Evolutionary conservation across 2,329 filamentous ascomycete species (phyloP), one percentile per base, ranked within the genome.

Genomic region (Orbilia blumenaviensis): DNA sequence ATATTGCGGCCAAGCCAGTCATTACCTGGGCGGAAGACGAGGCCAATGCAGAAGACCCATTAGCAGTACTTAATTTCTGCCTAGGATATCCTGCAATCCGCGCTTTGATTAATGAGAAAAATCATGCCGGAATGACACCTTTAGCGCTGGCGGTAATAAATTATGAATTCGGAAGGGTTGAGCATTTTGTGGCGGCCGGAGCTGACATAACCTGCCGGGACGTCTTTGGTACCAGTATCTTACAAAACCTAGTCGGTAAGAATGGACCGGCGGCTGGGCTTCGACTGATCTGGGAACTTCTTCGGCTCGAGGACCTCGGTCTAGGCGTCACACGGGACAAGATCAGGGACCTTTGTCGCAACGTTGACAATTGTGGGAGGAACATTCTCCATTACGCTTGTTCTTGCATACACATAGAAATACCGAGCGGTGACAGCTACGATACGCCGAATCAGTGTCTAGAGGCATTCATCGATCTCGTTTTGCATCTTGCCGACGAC

Each of bases 331-430:
- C 27, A 9, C 32, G 18, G 32, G 34, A 60, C 14, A 42, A 25
- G 6, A 32, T 38, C 6, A 42, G 21, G n/a, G n/a, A 42, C 10
- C 10, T 38, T 8, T 23, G n/a, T 21, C 14, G 16, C 10, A 36
- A 60, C 21, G 12, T n/a, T n/a, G 44, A 48, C 21, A 14, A 27
- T 27, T 60, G 18, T 12, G 54, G 54, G 16, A 60, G 54, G 21
- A 60, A 60, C 36, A 41, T 60, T 42, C 21, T 60, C 1, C 54
- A 60, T 27, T 41, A 60, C 54, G 29, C 29, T 36, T 58, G 52
- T 21, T 34, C 52, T 44, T 44, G 52, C 12, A 21, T 34, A 12
- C 27, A 58, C 27, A 34, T 38, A 16, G 29, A 38, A 29, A 58
- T 21, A 44, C 41, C 41, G 52, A 58, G 52, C n/a, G 29, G 52